Percentiles rank a stretch among this genome's conserved stretches.
Evolutionary conservation across 495 filamentous ascomycete species (phyloP).

Genomic region (Pseudevernia furfuracea): DNA sequence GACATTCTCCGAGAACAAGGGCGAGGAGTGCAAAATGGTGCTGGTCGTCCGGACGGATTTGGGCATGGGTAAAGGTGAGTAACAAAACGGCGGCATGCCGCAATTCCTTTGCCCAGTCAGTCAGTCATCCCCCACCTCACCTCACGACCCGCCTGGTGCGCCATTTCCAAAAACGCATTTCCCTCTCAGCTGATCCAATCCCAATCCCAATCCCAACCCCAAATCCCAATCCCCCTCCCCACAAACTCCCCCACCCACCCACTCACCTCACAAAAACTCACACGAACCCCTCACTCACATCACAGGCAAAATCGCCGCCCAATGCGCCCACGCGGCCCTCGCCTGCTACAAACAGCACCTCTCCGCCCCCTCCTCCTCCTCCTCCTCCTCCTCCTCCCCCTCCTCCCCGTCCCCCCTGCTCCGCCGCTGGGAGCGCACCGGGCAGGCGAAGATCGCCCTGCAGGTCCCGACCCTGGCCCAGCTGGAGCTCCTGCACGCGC

Average conservation of each 20-base stretch:
- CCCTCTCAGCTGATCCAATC: no score
- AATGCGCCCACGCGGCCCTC: slow-evolving; percentile 91
- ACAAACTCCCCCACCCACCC: slow-evolving; percentile 3
- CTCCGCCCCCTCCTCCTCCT: slow-evolving; percentile 38
- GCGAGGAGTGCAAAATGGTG: slow-evolving; percentile 89
- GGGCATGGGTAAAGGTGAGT: slow-evolving; percentile 88
- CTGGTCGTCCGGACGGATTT: slow-evolving; percentile 87
- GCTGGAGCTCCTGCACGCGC: slow-evolving; percentile 51
- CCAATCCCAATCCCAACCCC: no score
- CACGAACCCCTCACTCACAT: background rate
- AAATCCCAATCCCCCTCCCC: no score
- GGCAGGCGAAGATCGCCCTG: slow-evolving; percentile 88
- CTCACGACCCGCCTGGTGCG: no score
- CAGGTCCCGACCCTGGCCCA: slow-evolving; percentile 79
- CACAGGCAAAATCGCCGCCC: slow-evolving; percentile 91
- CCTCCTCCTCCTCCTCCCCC: slow-evolving; percentile 50
- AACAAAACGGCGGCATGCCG: no score
- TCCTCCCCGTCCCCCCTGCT: slow-evolving; percentile 62
- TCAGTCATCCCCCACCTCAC: no score
- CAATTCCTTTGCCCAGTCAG: no score
- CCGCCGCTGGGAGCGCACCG: slow-evolving; percentile 70
- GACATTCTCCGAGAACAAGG: slow-evolving; percentile 40
- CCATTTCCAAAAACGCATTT: no score
- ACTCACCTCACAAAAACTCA: background rate
- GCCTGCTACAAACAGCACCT: slow-evolving; percentile 87